Percentiles rank a stretch among this genome's conserved stretches.
Conservation (phyloP, 805 yeast genomes). For the Candida loeiensis region DNA sequence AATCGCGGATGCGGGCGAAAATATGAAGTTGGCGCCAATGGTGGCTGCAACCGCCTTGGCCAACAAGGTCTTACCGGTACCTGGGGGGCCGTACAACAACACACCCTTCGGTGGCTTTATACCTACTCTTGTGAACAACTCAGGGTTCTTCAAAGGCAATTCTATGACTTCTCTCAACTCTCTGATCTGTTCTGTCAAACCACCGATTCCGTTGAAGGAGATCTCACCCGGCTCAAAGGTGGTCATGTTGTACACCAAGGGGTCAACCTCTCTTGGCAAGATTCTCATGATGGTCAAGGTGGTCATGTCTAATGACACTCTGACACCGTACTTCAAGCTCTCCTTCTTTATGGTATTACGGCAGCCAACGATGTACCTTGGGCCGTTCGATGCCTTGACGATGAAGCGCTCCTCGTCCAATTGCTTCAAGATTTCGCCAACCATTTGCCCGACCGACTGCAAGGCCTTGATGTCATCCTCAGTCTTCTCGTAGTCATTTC, state of each 20-base stretch:
- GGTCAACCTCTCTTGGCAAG: conserved; percentile 96
- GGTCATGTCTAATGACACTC: conserved; percentile 97
- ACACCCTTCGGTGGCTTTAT: conserved; percentile 99
- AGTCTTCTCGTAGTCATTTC: conserved; percentile 82
- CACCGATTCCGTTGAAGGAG: conserved; percentile 94
- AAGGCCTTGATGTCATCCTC: conserved; percentile 96
- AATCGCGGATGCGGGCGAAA: conserved; percentile 97
- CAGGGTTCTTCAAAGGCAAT: conserved; percentile 94
- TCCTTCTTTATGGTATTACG: conserved; percentile 87
- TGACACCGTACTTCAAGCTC: conserved; percentile 82
- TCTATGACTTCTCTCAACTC: conserved; percentile 97
- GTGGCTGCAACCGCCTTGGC: conserved; percentile 99
- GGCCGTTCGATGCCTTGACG: conserved; percentile 95
- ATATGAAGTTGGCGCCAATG: conserved; percentile 95
- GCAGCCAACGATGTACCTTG: conserved; percentile 96
- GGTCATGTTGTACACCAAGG: conserved; percentile 96
- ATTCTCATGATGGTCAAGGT: conserved; percentile 97
- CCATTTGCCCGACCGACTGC: conserved; percentile 94
- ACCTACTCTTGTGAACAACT: conserved; percentile 90
- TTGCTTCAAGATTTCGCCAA: conserved; percentile 95
- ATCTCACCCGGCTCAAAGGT: conserved; percentile 97
- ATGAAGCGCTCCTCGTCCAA: conserved; percentile 91
- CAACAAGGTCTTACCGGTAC: conserved; percentile 93
- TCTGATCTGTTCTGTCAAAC: conserved; percentile 90
- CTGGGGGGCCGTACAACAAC: conserved; percentile 95